Percentiles rank a stretch among this genome's conserved stretches.
phyloP scores from a whole-genome alignment of 768 basidiomycete genomes.

The Tulasnella sp. region DNA sequence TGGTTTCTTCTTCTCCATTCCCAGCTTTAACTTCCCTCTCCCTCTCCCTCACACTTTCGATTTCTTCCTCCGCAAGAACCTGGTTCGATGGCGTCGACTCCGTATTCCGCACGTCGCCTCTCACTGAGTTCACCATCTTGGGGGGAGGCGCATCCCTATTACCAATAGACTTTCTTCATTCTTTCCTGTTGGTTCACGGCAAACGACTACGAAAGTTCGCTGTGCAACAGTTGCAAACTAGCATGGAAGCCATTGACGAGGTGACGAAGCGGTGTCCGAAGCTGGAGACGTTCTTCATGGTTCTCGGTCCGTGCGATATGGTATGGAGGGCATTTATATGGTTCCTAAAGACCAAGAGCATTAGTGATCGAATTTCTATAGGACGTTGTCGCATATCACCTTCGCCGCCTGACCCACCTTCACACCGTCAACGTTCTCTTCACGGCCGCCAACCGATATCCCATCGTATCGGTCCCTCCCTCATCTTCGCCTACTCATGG shows the following conservation, averaged over 20 bases:
- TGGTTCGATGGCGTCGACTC: slow-evolving; percentile 49
- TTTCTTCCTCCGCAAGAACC: slow-evolving; percentile 20
- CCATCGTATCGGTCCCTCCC: not conserved
- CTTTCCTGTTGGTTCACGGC: slow-evolving; percentile 52
- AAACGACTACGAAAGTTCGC: slow-evolving; percentile 54
- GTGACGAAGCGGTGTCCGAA: slow-evolving; percentile 55
- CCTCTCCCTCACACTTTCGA: slow-evolving; percentile 18
- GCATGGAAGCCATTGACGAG: slow-evolving; percentile 48
- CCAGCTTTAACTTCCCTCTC: slow-evolving; percentile 16
- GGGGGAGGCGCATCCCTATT: slow-evolving; percentile 46
- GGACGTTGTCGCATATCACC: slow-evolving; percentile 44
- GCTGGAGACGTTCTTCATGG: slow-evolving; percentile 64
- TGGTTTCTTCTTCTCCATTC: not conserved
- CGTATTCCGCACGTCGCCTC: slow-evolving; percentile 49
- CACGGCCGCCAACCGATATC: slow-evolving; percentile 28
- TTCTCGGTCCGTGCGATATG: slow-evolving; percentile 36
- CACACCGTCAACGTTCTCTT: slow-evolving; percentile 61
- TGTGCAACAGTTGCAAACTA: slow-evolving; percentile 60
- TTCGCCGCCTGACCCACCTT: slow-evolving; percentile 49
- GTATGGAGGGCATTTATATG: slow-evolving; percentile 29
- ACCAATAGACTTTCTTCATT: slow-evolving; percentile 50
- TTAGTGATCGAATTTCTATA: slow-evolving; percentile 33
- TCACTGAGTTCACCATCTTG: slow-evolving; percentile 63
- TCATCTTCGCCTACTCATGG: slow-evolving; percentile 24
- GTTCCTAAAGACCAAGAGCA: not conserved